Evolutionary conservation across 2,329 filamentous ascomycete species (phyloP), one percentile per base, ranked within the genome.

Genomic region (Cytospora piceae): DNA sequence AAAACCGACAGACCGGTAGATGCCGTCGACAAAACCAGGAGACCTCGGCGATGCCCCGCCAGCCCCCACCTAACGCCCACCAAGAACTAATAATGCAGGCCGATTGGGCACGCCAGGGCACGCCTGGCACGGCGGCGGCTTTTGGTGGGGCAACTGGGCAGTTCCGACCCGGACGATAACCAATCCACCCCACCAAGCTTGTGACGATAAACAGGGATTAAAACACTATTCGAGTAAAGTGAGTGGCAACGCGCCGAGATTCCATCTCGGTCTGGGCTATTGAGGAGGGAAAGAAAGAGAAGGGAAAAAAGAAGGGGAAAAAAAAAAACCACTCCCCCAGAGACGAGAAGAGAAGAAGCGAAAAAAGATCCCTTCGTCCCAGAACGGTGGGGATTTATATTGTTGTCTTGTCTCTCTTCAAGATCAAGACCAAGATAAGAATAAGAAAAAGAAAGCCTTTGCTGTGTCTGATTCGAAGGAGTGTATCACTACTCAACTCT

Each of bases 141-240:
- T 22, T 54, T 31, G 31, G 60, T 22, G 64, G 34, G 34, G 14
- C 12, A 9, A 34, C 34, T 53, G 34, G 53, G 49, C 46, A 49
- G 46, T 49, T 27, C 42, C 61, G 51, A 29, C 46, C 54, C 46
- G 34, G 32, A 27, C 34, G 58, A 63, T 56, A 61, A 53, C 17
- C 61, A 52, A 34, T 29, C 46, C 46, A 52, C 57, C 61, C 61
- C 61, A 63, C 65, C 65, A 59, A n/a, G 58, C 42, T 51, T 66
- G 52, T 34, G 20, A 67, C 65, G 24, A 34, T 58, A 32, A 32
- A 54, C 61, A 63, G 56, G 65, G 68, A 70, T 49, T 20, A 49
- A 49, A 24, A 24, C 20, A 49, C 46, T 22, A 49, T 49, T 49
- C 1, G 5, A 49, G 46, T 49, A 59, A 46, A 37, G 31, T 42